Evolutionary conservation across 208 protist species (phyloP).

Genomic region (Trypanosoma scelopori): DNA sequence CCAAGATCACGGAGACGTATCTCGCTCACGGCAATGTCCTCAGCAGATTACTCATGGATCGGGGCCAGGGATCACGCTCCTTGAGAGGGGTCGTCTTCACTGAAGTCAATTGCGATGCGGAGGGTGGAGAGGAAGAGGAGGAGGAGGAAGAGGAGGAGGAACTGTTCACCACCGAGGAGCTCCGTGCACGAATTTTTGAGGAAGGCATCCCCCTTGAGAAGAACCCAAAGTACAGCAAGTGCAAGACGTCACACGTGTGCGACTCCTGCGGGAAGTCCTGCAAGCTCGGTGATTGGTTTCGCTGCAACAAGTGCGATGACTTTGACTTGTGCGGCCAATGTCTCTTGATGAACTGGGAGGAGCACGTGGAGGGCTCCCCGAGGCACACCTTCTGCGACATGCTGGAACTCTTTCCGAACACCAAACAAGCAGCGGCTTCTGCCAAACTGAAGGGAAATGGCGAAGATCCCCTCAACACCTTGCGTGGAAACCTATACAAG

Average conservation of each 20-base stretch:
- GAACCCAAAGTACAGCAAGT: slow-evolving; percentile 31
- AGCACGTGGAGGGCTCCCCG: slow-evolving; percentile 32
- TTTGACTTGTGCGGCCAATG: slow-evolving; percentile 75
- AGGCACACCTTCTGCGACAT: slow-evolving; percentile 80
- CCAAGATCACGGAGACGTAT: slow-evolving; percentile 36
- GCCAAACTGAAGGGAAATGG: not conserved
- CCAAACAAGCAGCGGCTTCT: not conserved
- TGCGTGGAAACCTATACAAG: slow-evolving; percentile 40
- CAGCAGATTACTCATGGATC: slow-evolving; percentile 14
- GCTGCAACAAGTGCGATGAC: slow-evolving; percentile 78
- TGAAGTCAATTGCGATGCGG: slow-evolving; percentile 17
- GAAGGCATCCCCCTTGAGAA: slow-evolving; percentile 38
- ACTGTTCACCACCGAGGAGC: slow-evolving; percentile 37
- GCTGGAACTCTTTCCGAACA: slow-evolving; percentile 20
- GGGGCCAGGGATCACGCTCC: slow-evolving; percentile 9
- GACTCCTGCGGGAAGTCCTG: slow-evolving; percentile 56
- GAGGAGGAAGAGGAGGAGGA: slow-evolving; percentile 34
- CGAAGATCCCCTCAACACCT: slow-evolving; percentile 14
- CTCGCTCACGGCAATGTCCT: slow-evolving; percentile 38
- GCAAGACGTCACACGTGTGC: slow-evolving; percentile 46
- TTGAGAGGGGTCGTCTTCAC: slow-evolving; percentile 4
- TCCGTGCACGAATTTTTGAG: slow-evolving; percentile 34
- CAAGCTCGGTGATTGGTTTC: slow-evolving; percentile 68
- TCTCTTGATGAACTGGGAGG: slow-evolving; percentile 41
- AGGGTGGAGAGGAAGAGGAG: slow-evolving; percentile 25